phyloP scores from a whole-genome alignment of 441 rosid genomes.

The Arabidopsis hybrid region DNA sequence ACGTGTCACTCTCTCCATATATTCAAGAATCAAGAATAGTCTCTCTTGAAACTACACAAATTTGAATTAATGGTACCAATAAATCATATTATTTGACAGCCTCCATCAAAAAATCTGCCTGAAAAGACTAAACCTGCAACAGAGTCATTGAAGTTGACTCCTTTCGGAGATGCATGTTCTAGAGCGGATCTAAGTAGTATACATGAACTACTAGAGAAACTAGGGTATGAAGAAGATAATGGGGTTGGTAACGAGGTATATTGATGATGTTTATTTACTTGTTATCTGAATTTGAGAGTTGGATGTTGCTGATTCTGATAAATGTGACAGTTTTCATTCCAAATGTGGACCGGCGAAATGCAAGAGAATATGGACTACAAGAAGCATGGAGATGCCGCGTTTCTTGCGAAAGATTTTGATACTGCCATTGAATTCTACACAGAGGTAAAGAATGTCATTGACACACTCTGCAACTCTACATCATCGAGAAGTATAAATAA shows the following conservation, averaged over 20 bases:
- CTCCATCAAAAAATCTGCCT: conserved; percentile 65
- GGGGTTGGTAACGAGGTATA: conserved; percentile 78
- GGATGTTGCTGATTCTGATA: conserved; percentile 22
- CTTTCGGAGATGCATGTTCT: conserved; percentile 88
- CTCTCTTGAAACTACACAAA: background rate
- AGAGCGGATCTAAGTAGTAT: conserved; percentile 79
- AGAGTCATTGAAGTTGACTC: conserved; percentile 55
- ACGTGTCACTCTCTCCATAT: conserved; percentile 27
- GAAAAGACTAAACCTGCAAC: conserved; percentile 55
- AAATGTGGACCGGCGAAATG: conserved; percentile 84
- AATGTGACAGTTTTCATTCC: conserved; percentile 69
- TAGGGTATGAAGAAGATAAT: conserved; percentile 81
- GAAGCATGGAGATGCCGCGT: conserved; percentile 82
- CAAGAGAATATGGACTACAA: conserved; percentile 78
- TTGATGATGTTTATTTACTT: background rate
- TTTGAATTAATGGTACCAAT: background rate
- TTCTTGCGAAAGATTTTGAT: conserved; percentile 72
- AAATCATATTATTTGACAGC: conserved; percentile 49
- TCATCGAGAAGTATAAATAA: background rate
- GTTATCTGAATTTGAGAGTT: background rate
- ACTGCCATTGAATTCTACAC: conserved; percentile 80
- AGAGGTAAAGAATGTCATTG: conserved; percentile 51
- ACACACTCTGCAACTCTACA: background rate
- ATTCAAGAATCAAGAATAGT: background rate
- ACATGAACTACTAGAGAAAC: conserved; percentile 79